phyloP scores from a whole-genome alignment of 768 basidiomycete genomes.

The Lactarius indigo region DNA sequence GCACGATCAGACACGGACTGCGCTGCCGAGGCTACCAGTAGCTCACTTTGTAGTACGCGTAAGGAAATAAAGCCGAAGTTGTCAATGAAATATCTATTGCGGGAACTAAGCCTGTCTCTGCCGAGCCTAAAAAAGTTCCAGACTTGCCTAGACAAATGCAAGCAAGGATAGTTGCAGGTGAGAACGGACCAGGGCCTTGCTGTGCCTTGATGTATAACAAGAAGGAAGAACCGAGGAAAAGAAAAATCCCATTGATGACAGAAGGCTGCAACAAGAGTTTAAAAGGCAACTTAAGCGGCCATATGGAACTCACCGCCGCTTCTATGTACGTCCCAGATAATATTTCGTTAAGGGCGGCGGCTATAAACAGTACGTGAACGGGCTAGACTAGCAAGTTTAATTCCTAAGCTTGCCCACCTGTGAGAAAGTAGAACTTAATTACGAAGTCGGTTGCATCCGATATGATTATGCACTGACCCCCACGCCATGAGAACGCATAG shows the following conservation, averaged over 20 bases:
- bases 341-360: constrained; percentile 38
- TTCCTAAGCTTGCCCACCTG: constrained; percentile 67
- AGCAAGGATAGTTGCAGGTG: constrained; percentile 51
- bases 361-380: constrained; percentile 42
- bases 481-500: constrained; percentile 47
- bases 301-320: constrained; percentile 33
- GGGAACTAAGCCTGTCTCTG: constrained; percentile 6
- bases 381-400: constrained; percentile 57
- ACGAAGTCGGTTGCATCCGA: background rate
- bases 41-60: constrained; percentile 53
- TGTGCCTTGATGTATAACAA: constrained; percentile 59
- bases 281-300: constrained; percentile 30
- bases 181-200: constrained; percentile 60
- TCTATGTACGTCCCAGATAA: constrained; percentile 58
- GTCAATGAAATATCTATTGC: constrained; percentile 55
- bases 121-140: background rate
- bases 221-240: constrained; percentile 56
- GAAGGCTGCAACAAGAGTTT: constrained; percentile 43
- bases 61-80: constrained; percentile 59
- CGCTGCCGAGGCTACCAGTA: background rate
- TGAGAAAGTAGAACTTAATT: background rate
- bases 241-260: constrained; percentile 55
- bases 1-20: constrained; percentile 12
- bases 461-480: constrained; percentile 47
- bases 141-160: constrained; percentile 56